Evolutionary conservation across 768 basidiomycete genomes (phyloP), one percentile per base, ranked within the genome.

Genomic region (Russula compacta): DNA sequence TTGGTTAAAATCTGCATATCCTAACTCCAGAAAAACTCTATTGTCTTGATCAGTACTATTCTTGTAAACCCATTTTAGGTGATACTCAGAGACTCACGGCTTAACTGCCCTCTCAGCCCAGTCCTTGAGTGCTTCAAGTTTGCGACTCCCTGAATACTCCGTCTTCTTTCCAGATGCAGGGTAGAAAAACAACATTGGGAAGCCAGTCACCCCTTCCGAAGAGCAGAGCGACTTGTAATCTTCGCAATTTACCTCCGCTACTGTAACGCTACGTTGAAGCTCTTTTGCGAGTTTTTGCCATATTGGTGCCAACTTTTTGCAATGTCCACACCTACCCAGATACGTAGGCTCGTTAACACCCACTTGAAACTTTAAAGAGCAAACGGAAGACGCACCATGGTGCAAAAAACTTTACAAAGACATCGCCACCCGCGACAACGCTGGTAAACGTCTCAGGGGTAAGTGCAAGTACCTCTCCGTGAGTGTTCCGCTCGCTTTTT

Each of bases 211-310:
- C 3, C 78, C 80, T 58, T 92, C 78, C 12, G 73, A 67, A 48
- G 77, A 75, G 73, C 95, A 99, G 6, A 94, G 69, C 0, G 77
- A 71, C 44, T 77, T 75, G 67, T 94, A 76, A 0, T 77, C 82
- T 17, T 98, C 95, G 68, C 95, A 99, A 69, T 99, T 83, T 14
- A 99, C 86, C 63, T 95, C 85, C 2, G 85, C 93, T 9, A 99
- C 75, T 42, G 82, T 87, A 35, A 95, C 76, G 51, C 84, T 84
- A 62, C 79, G 76, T 66, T 86, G 80, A 79, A 95, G 84, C 21
- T 75, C 74, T 52, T 74, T 72, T 0, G 90, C 95, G 3, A 99
- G 80, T 52, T 87, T 77, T 1, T 75, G 75, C 91, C 93, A 98
- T 0, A 76, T 79, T 54, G 86, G 93, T 0, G 91, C 90, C 1